Percentiles rank a stretch among this genome's conserved stretches.
Evolutionary conservation across 2,329 filamentous ascomycete genomes (phyloP).

Genomic region (Akanthomyces muscarius): DNA sequence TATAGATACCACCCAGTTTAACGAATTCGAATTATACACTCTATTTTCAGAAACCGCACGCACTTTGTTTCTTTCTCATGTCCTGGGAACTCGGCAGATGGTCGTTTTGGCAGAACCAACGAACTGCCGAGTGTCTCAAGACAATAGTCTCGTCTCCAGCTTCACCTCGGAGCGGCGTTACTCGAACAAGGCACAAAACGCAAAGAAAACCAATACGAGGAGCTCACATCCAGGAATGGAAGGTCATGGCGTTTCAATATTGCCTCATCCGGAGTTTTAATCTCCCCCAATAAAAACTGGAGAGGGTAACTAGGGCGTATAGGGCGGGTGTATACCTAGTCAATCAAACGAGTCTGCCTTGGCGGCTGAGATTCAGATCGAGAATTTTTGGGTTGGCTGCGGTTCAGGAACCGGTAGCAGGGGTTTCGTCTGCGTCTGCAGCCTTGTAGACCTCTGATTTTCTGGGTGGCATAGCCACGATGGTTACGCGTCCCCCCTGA

Average conservation of each 20-base stretch:
- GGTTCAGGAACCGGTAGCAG: neutral
- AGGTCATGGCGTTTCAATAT: neutral
- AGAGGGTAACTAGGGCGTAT: neutral
- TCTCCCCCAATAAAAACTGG: neutral
- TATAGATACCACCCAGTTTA: slow-evolving; percentile 5
- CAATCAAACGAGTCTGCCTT: neutral
- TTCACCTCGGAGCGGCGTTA: neutral
- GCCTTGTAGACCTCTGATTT: neutral
- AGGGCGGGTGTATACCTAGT: neutral
- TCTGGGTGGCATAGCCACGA: slow-evolving; percentile 8
- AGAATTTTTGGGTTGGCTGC: neutral
- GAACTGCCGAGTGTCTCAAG: neutral
- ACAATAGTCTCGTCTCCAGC: neutral
- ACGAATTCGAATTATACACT: neutral
- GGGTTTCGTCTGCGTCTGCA: neutral
- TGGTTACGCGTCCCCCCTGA: slow-evolving; percentile 3
- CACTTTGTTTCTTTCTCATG: neutral
- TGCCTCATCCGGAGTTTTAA: neutral
- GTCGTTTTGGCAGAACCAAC: no score
- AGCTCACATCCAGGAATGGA: neutral
- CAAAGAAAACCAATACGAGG: neutral
- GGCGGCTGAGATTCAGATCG: neutral
- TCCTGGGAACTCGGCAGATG: neutral
- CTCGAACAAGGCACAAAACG: neutral
- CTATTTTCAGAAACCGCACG: neutral